Evolutionary conservation across 2,329 filamentous ascomycete species (phyloP).

Genomic region (Lecanoromycetidae sp.): DNA sequence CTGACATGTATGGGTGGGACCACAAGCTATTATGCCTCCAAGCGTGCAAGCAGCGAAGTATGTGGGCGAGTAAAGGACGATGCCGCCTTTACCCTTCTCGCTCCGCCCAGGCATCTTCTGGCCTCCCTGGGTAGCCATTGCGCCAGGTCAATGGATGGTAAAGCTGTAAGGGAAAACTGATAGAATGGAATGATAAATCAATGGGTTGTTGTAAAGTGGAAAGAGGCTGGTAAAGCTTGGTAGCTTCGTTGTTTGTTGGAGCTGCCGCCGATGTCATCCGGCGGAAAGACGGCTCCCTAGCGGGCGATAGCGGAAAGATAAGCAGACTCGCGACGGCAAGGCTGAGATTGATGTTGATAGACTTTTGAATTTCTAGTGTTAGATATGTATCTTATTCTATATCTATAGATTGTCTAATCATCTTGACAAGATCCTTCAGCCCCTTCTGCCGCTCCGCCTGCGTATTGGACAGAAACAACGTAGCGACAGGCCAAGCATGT

Average conservation of each 20-base stretch:
- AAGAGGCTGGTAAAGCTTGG: background rate
- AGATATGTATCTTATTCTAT: too few relatives aligned
- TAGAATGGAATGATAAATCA: background rate
- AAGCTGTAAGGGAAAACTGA: background rate
- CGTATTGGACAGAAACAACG: slow-evolving; percentile 42
- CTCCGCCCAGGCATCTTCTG: slow-evolving; percentile 13
- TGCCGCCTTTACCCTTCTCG: slow-evolving; percentile 25
- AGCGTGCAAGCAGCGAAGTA: slow-evolving; percentile 40
- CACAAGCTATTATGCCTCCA: slow-evolving; percentile 36
- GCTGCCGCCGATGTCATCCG: background rate
- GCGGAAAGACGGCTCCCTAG: background rate
- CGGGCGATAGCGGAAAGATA: too few relatives aligned
- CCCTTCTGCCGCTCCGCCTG: slow-evolving; percentile 37
- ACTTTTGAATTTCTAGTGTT: too few relatives aligned
- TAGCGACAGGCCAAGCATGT: slow-evolving; percentile 72
- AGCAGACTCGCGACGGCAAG: too few relatives aligned
- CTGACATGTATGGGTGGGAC: slow-evolving; percentile 38
- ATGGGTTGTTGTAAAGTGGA: background rate
- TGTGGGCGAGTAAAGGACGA: slow-evolving; percentile 38
- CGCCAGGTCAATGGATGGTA: background rate
- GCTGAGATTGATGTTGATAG: too few relatives aligned
- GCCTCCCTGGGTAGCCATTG: slow-evolving; percentile 12
- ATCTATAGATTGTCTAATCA: slow-evolving; percentile 13
- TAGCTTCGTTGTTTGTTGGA: background rate
- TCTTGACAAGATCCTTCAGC: slow-evolving; percentile 31